These are phyloP conservation scores for Pugionium cornutum DNA, from an alignment of 345 rosid species.

Conservation along the genomic window DNA sequence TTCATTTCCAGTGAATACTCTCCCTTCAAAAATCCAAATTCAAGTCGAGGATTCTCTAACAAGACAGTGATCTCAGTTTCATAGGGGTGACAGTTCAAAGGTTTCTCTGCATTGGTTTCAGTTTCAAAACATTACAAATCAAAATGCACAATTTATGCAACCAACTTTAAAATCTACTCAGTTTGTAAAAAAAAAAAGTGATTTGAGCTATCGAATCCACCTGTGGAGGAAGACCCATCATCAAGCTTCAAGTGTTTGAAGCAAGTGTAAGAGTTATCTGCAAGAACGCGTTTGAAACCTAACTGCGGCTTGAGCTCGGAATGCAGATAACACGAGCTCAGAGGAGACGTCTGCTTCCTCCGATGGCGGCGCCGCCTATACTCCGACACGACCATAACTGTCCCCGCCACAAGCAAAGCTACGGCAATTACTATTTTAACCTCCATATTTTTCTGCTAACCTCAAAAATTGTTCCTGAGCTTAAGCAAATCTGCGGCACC, in stretches of 20 bases:
- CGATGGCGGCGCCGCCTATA: constrained; percentile 49
- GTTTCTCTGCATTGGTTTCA: background rate
- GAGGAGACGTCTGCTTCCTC: constrained; percentile 38
- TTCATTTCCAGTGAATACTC: constrained; percentile 45
- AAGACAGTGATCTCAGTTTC: background rate
- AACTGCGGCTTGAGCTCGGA: constrained; percentile 69
- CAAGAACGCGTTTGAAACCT: constrained; percentile 69
- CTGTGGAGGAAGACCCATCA: constrained; percentile 32
- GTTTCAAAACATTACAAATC: background rate
- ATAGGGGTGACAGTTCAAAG: background rate
- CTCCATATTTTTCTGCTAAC: constrained; percentile 29
- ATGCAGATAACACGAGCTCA: constrained; percentile 62
- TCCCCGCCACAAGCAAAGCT: constrained; percentile 53
- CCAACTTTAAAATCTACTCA: too few relatives aligned
- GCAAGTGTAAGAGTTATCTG: constrained; percentile 79
- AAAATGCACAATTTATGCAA: background rate
- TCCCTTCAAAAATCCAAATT: constrained; percentile 38
- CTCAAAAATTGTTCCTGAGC: constrained; percentile 15
- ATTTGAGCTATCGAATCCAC: constrained; percentile 20
- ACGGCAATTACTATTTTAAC: constrained; percentile 48
- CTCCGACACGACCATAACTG: constrained; percentile 49
- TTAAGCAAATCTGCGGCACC: constrained; percentile 29
- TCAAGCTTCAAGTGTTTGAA: constrained; percentile 65
- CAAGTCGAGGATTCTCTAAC: constrained; percentile 17
- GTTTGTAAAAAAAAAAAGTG: too few relatives aligned